Evolutionary conservation across 192 early-diverging fungal genomes (phyloP).

Genomic region (Allomyces macrogynus): DNA sequence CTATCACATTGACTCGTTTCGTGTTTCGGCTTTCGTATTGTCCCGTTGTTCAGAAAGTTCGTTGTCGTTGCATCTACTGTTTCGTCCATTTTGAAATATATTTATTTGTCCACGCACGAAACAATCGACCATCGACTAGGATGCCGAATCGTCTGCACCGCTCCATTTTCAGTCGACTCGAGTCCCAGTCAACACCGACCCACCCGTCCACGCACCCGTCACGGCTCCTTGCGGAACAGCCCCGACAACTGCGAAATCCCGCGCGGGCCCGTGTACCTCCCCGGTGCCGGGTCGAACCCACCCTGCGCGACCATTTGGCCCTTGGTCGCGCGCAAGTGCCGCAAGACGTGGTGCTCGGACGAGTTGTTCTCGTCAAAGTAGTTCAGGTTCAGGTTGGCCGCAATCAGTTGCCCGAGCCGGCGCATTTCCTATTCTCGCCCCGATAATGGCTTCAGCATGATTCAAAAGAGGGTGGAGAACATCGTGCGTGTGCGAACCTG

Average conservation of each 20-base stretch:
- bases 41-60: neutral
- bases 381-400: constrained; percentile 1
- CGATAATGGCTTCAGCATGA: no score
- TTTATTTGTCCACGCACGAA: no score
- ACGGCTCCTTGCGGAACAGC: neutral
- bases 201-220: no score
- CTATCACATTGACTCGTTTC: neutral
- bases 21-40: neutral
- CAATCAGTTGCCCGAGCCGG: neutral
- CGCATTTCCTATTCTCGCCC: neutral
- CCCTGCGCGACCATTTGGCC: neutral
- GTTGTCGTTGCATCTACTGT: no score
- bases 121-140: no score
- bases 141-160: no score
- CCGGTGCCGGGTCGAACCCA: no score
- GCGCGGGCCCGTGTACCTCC: neutral
- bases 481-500: neutral
- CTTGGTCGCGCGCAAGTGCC: constrained; percentile 1
- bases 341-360: constrained; percentile 1
- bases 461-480: no score
- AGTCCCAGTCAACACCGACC: no score
- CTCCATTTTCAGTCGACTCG: no score
- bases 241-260: neutral
- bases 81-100: neutral
- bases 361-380: constrained; percentile 3